A percentile compares a stretch with the other conserved stretches of the same genome.
These are phyloP conservation scores for Musa itinerans DNA, from an alignment of 176 grass and related monocot genomes.

Conservation along the genomic window DNA sequence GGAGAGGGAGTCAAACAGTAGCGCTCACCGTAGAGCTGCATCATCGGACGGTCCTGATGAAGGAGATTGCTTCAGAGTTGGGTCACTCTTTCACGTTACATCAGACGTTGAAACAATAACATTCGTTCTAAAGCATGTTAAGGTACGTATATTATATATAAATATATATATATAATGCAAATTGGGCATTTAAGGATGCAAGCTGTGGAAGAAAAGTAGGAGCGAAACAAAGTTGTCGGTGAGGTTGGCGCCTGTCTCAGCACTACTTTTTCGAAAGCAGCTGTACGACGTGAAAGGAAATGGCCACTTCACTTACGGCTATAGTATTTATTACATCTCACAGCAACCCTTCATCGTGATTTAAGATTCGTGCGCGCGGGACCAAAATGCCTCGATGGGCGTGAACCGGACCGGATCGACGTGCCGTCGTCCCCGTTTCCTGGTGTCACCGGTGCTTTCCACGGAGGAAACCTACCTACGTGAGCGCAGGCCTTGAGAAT, in stretches of 20 bases:
- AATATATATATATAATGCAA: background rate
- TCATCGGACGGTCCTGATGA: background rate
- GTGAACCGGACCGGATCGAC: no score
- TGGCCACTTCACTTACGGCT: background rate
- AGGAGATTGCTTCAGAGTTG: background rate
- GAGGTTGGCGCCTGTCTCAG: background rate
- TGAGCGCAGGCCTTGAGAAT: no score
- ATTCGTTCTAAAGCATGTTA: background rate
- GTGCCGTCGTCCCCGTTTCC: no score
- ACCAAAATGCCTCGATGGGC: no score
- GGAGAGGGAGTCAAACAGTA: background rate
- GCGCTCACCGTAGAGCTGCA: no score
- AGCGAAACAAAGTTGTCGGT: background rate
- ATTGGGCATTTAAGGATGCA: background rate
- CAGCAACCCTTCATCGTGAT: background rate
- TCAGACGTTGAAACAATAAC: background rate
- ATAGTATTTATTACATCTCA: no score
- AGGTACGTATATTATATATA: background rate
- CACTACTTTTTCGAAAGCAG: background rate
- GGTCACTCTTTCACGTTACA: background rate
- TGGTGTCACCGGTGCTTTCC: no score
- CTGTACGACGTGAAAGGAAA: background rate
- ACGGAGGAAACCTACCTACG: no score
- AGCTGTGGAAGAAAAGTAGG: no score
- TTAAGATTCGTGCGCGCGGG: background rate